phyloP scores from a whole-genome alignment of 768 basidiomycete genomes.

The Pholiota molesta region DNA sequence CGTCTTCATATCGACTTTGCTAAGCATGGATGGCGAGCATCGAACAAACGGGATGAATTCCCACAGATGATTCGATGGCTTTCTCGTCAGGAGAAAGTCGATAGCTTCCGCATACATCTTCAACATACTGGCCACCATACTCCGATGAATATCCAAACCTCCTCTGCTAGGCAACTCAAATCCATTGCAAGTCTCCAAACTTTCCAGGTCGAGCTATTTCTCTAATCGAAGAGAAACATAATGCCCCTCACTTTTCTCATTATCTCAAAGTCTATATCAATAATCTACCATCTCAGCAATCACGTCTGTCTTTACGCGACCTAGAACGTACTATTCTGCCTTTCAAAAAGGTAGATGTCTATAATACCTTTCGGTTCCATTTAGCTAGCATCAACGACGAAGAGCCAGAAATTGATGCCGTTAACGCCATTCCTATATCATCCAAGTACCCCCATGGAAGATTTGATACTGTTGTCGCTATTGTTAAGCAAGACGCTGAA shows the following conservation, averaged over 20 bases:
- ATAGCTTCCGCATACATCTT: neutral
- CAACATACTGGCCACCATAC: too few species aligned
- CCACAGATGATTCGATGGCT: slow-evolving; percentile 40
- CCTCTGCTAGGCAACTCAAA: neutral
- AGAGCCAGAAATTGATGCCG: neutral
- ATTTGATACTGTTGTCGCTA: slow-evolving; percentile 7
- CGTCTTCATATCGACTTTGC: slow-evolving; percentile 39
- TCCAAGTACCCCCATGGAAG: neutral
- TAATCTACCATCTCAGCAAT: neutral
- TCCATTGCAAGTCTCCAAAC: neutral
- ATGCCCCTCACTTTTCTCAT: neutral
- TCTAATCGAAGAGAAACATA: neutral
- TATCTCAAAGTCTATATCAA: neutral
- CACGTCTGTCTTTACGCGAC: neutral
- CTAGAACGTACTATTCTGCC: neutral
- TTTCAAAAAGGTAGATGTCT: slow-evolving; percentile 1
- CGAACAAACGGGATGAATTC: slow-evolving; percentile 26
- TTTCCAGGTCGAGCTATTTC: neutral
- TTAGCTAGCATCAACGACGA: neutral
- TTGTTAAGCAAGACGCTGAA: slow-evolving; percentile 1
- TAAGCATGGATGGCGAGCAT: slow-evolving; percentile 30
- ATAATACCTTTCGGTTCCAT: neutral
- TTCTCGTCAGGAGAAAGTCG: slow-evolving; percentile 30
- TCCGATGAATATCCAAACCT: neutral
- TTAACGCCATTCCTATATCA: slow-evolving; percentile 3